phyloP scores from a whole-genome alignment of 2,329 filamentous ascomycete species.

The Monosporascus sp. region DNA sequence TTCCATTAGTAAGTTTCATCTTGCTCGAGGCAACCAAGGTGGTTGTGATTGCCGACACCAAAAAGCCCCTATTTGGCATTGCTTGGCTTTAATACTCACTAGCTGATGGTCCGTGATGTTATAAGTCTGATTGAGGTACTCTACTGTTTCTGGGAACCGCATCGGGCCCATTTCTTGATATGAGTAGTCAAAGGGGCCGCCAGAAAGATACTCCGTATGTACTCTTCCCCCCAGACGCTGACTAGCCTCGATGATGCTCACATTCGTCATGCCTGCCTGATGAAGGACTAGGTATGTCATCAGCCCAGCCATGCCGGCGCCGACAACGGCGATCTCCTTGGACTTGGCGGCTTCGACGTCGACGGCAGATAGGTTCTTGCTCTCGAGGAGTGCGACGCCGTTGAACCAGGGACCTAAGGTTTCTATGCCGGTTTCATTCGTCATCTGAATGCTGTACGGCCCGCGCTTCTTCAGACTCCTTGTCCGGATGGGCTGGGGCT shows the following conservation, averaged over 20 bases:
- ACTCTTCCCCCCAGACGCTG: slow-evolving; percentile 58
- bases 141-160: slow-evolving; percentile 52
- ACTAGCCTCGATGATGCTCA: slow-evolving; percentile 57
- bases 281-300: slow-evolving; percentile 50
- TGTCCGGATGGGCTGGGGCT: slow-evolving; percentile 23
- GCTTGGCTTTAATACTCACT: slow-evolving; percentile 18
- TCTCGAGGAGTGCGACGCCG: slow-evolving; percentile 52
- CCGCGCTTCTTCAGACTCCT: slow-evolving; percentile 21
- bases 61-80: not conserved
- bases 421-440: slow-evolving; percentile 43
- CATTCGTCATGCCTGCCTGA: slow-evolving; percentile 50
- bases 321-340: slow-evolving; percentile 57
- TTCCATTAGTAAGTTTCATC: slow-evolving; percentile 1
- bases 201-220: slow-evolving; percentile 56
- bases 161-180: slow-evolving; percentile 65
- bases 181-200: slow-evolving; percentile 55
- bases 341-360: slow-evolving; percentile 49
- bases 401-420: slow-evolving; percentile 58
- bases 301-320: slow-evolving; percentile 60
- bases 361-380: slow-evolving; percentile 45
- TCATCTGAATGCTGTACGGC: slow-evolving; percentile 36
- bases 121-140: slow-evolving; percentile 48
- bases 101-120: slow-evolving; percentile 59
- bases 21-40: too few species aligned
- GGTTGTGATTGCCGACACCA: not conserved